Evolutionary conservation across 208 protist genomes (phyloP).

Genomic region (Leishmania aethiopica): DNA sequence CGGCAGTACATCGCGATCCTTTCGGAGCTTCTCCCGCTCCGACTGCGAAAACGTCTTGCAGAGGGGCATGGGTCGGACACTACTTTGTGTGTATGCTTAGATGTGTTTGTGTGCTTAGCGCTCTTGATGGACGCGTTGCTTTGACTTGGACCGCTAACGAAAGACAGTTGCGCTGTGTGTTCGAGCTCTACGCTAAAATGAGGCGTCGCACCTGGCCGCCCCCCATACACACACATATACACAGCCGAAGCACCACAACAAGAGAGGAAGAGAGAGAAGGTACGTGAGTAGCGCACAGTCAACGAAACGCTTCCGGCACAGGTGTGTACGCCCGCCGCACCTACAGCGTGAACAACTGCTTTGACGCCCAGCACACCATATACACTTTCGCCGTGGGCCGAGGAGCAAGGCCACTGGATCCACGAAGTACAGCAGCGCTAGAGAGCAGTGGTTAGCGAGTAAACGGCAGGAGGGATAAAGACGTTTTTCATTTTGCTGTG

Average conservation of each 20-base stretch:
- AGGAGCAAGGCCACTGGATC: not conserved
- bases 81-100: not conserved
- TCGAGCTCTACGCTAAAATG: not conserved
- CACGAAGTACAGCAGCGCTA: not conserved
- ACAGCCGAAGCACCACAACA: not conserved
- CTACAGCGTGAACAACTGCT: not conserved
- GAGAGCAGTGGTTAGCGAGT: not conserved
- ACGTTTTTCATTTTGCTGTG: not conserved
- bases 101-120: not conserved
- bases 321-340: not conserved
- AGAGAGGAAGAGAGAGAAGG: not conserved
- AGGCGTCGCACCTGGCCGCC: not conserved
- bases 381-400: no score
- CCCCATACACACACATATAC: not conserved
- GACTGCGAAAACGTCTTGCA: constrained; percentile 63
- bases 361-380: not conserved
- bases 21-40: constrained; percentile 61
- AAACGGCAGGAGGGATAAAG: not conserved
- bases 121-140: not conserved
- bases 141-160: not conserved
- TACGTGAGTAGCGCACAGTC: not conserved
- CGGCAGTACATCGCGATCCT: constrained; percentile 69
- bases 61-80: constrained; percentile 5
- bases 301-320: not conserved
- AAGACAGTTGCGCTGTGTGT: not conserved